phyloP scores from a whole-genome alignment of 2,329 filamentous ascomycete genomes.

The Cladosporium sp. region DNA sequence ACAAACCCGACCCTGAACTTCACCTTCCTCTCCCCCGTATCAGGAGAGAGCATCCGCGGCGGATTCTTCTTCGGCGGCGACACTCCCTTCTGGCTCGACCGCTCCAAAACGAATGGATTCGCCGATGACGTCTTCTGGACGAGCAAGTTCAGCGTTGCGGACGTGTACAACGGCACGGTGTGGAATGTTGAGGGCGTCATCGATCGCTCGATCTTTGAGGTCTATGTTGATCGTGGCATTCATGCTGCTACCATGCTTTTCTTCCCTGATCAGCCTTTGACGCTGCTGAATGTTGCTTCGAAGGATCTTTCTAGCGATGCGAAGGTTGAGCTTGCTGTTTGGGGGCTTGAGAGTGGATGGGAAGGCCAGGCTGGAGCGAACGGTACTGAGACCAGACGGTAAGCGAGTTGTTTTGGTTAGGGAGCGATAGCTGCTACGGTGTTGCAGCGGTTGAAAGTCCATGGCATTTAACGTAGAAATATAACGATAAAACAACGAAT shows the following conservation, averaged over 20 bases:
- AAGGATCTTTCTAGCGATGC: slow-evolving; percentile 31
- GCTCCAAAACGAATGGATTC: slow-evolving; percentile 44
- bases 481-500: too few species aligned
- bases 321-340: slow-evolving; percentile 34
- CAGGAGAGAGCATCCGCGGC: slow-evolving; percentile 44
- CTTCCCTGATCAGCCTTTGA: slow-evolving; percentile 42
- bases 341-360: slow-evolving; percentile 33
- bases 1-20: slow-evolving; percentile 41
- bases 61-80: slow-evolving; percentile 48
- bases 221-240: slow-evolving; percentile 49
- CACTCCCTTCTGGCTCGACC: slow-evolving; percentile 41
- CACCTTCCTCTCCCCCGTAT: slow-evolving; percentile 45
- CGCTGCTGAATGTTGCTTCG: slow-evolving; percentile 31
- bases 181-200: slow-evolving; percentile 45
- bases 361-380: slow-evolving; percentile 17
- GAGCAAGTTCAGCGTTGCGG: slow-evolving; percentile 42
- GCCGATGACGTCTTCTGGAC: slow-evolving; percentile 48
- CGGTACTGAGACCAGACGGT: slow-evolving; percentile 19
- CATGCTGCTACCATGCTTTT: slow-evolving; percentile 47
- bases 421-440: too few species aligned
- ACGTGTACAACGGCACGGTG: slow-evolving; percentile 21
- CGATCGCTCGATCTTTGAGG: slow-evolving; percentile 51
- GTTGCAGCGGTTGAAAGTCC: too few species aligned
- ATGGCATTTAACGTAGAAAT: too few species aligned
- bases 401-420: too few species aligned